A percentile compares a stretch with the other conserved stretches of the same genome.
Evolutionary conservation across 768 basidiomycete species (phyloP).

Genomic region (Terana coerulea): DNA sequence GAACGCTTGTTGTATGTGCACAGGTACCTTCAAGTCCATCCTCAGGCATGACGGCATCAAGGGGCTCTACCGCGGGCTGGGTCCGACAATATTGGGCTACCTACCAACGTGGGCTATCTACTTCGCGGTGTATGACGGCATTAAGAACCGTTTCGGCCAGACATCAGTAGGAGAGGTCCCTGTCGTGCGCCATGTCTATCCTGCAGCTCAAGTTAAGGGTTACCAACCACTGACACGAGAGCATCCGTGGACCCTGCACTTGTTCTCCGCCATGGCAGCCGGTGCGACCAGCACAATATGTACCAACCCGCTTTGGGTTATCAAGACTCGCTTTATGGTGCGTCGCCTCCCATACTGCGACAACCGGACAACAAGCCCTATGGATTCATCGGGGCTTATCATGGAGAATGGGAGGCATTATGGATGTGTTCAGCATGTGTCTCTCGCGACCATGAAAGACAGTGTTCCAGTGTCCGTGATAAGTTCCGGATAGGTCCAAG

Average conservation of each 20-base stretch:
- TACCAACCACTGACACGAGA: conserved; percentile 79
- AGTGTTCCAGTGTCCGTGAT: no score
- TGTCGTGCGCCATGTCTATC: conserved; percentile 54
- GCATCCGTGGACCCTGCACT: conserved; percentile 84
- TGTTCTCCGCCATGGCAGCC: conserved; percentile 93
- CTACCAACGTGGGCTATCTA: conserved; percentile 99
- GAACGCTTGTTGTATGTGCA: background rate
- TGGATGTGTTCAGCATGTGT: no score
- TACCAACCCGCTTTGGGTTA: conserved; percentile 97
- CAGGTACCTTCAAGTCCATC: conserved; percentile 57
- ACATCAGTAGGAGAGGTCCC: conserved; percentile 42
- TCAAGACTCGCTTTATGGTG: conserved; percentile 99
- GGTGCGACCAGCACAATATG: conserved; percentile 90
- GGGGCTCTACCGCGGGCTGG: conserved; percentile 95
- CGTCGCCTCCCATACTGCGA: conserved; percentile 21
- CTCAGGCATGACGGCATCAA: conserved; percentile 68
- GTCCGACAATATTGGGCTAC: conserved; percentile 94
- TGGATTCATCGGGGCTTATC: no score
- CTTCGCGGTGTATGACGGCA: conserved; percentile 95
- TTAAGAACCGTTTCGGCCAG: conserved; percentile 81
- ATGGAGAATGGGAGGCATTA: no score
- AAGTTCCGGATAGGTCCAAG: no score
- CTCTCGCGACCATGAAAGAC: no score
- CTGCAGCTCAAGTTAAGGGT: conserved; percentile 81
- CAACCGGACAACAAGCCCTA: no score